These are phyloP conservation scores for Fusarium sp. DNA, from an alignment of 2,329 filamentous ascomycete species.

Conservation along the genomic window DNA sequence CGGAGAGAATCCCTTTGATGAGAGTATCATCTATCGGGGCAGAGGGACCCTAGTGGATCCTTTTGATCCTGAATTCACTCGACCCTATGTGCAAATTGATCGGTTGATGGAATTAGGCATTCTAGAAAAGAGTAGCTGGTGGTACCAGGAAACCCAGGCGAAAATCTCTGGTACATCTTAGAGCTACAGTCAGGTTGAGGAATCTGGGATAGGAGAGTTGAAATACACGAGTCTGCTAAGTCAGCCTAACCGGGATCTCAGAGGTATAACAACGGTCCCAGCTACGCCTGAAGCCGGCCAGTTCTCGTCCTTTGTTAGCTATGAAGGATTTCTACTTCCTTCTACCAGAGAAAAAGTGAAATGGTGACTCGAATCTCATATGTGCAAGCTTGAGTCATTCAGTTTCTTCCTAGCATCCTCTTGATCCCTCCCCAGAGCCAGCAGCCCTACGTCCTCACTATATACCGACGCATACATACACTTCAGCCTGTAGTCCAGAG, in stretches of 20 bases:
- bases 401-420: not conserved
- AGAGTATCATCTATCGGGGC: not conserved
- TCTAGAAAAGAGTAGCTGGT: not conserved
- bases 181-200: not conserved
- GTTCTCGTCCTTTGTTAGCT: not conserved
- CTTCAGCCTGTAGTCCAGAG: not conserved
- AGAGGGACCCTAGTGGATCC: slow-evolving; percentile 1
- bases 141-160: too few species aligned
- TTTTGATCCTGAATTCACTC: slow-evolving; percentile 17
- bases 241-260: not conserved
- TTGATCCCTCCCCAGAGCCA: not conserved
- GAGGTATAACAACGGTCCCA: not conserved
- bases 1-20: not conserved
- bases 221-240: not conserved
- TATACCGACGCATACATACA: not conserved
- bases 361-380: not conserved
- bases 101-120: not conserved
- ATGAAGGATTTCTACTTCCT: not conserved
- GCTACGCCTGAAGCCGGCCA: not conserved
- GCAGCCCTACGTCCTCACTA: not conserved
- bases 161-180: not conserved
- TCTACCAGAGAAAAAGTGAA: not conserved
- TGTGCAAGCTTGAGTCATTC: not conserved
- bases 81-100: not conserved
- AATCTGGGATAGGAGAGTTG: not conserved